phyloP scores from a whole-genome alignment of 192 early-diverging fungal species.

The Obelidium mucronatum region DNA sequence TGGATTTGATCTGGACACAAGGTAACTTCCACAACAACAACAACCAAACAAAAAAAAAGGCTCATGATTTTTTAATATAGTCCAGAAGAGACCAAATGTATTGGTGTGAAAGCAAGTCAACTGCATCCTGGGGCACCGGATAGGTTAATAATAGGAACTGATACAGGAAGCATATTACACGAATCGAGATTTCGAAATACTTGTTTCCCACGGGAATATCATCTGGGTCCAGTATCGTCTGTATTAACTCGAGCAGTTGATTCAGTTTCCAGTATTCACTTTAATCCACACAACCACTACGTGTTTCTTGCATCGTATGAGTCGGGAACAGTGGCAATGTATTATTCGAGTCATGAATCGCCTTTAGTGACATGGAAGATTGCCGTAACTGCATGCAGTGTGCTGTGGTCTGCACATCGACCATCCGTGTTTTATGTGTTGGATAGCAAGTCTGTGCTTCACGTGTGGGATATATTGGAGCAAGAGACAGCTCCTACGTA shows the following conservation, averaged over 20 bases:
- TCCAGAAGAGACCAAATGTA: conserved; percentile 18
- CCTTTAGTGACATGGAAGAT: conserved; percentile 44
- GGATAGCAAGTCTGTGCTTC: conserved; percentile 35
- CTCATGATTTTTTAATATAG: too few species aligned
- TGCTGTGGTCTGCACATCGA: conserved; percentile 57
- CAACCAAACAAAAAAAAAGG: too few species aligned
- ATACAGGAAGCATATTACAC: conserved; percentile 36
- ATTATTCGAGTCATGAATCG: conserved; percentile 3
- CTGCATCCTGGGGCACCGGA: neutral
- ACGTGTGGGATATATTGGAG: conserved; percentile 55
- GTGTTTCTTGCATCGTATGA: conserved; percentile 51
- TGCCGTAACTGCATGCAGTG: neutral
- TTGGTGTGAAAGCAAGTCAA: neutral
- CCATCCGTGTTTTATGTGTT: conserved; percentile 55
- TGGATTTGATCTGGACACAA: conserved; percentile 22
- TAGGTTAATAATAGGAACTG: conserved; percentile 44
- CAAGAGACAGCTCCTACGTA: conserved; percentile 36
- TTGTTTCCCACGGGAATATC: conserved; percentile 31
- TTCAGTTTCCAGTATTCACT: conserved; percentile 30
- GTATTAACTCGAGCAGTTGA: conserved; percentile 17
- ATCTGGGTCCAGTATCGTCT: neutral
- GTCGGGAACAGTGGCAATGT: conserved; percentile 50
- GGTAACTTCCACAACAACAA: neutral
- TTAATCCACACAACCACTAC: conserved; percentile 35
- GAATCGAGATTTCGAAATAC: conserved; percentile 44